Evolutionary conservation across 371 early-diverging fungal species (phyloP).

Genomic region (Mucor piriformis): DNA sequence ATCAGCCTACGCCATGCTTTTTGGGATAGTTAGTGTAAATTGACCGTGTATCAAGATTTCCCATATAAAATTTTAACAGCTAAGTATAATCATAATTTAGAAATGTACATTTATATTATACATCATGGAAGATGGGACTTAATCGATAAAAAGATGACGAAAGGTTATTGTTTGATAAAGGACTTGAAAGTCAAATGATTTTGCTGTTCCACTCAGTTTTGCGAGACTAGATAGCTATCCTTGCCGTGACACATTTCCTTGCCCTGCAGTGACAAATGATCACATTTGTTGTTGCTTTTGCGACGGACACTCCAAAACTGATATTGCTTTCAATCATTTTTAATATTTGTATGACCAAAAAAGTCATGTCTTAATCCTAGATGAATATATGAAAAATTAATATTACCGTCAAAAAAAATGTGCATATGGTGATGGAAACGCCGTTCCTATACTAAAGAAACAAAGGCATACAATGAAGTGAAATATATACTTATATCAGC

Average conservation of each 20-base stretch:
- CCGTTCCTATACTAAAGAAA: no score
- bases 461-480: no score
- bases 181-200: slow-evolving; percentile 5
- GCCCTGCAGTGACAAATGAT: slow-evolving; percentile 5
- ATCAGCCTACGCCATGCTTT: no score
- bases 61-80: slow-evolving; percentile 6
- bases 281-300: slow-evolving; percentile 6
- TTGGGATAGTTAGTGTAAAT: no score
- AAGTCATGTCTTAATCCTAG: no score
- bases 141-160: slow-evolving; percentile 10
- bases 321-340: slow-evolving; percentile 9
- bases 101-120: slow-evolving; percentile 1
- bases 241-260: slow-evolving; percentile 5
- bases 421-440: no score
- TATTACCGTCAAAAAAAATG: no score
- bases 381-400: no score
- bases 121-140: slow-evolving; percentile 6
- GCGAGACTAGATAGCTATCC: slow-evolving; percentile 6
- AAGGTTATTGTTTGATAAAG: slow-evolving; percentile 10
- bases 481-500: no score
- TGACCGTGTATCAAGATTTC: slow-evolving; percentile 3
- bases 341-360: not conserved
- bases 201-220: slow-evolving; percentile 12
- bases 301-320: slow-evolving; percentile 7
- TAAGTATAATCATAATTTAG: slow-evolving; percentile 8